These are phyloP conservation scores for Mortierella sp. DNA, from an alignment of 371 early-diverging fungal genomes.

Conservation along the genomic window DNA sequence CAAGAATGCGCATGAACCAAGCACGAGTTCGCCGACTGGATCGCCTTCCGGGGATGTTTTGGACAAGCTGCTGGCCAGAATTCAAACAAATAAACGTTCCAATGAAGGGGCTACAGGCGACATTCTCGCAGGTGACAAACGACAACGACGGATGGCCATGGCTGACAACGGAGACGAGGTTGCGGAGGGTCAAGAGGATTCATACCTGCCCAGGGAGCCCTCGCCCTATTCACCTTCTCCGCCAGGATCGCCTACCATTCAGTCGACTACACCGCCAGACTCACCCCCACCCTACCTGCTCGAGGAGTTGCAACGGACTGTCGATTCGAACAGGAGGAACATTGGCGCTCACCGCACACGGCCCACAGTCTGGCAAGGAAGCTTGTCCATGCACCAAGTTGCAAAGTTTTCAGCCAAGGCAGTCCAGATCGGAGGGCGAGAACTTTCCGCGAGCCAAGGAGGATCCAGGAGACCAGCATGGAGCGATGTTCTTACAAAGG, in stretches of 20 bases:
- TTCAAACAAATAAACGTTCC: constrained; percentile 57
- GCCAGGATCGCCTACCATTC: constrained; percentile 25
- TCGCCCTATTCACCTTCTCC: constrained; percentile 57
- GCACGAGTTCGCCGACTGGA: constrained; percentile 40
- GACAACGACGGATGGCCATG: constrained; percentile 24
- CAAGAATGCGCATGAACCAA: constrained; percentile 32
- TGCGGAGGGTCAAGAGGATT: not conserved
- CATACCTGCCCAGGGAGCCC: constrained; percentile 57
- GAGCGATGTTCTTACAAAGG: constrained; percentile 70
- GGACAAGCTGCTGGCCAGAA: constrained; percentile 58
- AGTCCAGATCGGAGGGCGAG: constrained; percentile 74
- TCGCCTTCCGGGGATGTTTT: constrained; percentile 41
- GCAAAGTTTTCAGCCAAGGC: constrained; percentile 71
- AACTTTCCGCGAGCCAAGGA: constrained; percentile 27
- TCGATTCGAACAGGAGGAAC: constrained; percentile 16
- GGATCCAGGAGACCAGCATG: constrained; percentile 63
- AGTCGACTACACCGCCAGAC: constrained; percentile 42
- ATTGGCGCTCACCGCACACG: not conserved
- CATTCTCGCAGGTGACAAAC: constrained; percentile 46
- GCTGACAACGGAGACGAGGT: constrained; percentile 18
- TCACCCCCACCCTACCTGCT: constrained; percentile 55
- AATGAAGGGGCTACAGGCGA: constrained; percentile 53
- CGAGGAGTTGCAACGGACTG: constrained; percentile 34
- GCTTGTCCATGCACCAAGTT: constrained; percentile 78
- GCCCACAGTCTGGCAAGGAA: constrained; percentile 72